phyloP scores from a whole-genome alignment of 768 basidiomycete species.

The Termitomyces sp. region DNA sequence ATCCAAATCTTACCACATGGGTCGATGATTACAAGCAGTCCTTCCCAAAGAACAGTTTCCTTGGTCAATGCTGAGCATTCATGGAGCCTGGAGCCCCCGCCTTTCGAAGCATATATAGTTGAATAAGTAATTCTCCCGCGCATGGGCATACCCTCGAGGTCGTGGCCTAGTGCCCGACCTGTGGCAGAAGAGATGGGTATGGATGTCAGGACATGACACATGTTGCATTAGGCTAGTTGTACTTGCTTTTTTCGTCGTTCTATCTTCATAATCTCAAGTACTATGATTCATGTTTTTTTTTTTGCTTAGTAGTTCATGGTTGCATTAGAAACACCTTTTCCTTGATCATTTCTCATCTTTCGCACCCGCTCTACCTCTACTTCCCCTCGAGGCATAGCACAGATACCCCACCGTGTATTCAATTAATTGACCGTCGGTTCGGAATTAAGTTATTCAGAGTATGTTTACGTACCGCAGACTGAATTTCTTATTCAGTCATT shows the following conservation, averaged over 20 bases:
- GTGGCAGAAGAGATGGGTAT: conserved; percentile 2
- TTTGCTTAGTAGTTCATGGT: conserved; percentile 8
- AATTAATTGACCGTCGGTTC: background rate
- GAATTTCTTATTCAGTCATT: background rate
- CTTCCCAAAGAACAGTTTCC: conserved; percentile 56
- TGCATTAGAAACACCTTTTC: background rate
- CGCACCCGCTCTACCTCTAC: background rate
- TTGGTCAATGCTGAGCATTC: conserved; percentile 28
- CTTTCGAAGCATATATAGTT: background rate
- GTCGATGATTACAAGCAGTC: conserved; percentile 43
- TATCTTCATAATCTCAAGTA: background rate
- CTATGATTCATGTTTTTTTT: background rate
- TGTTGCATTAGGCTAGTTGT: background rate
- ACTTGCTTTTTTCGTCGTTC: background rate
- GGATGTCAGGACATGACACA: background rate
- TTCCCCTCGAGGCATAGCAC: background rate
- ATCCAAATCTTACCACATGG: conserved; percentile 59
- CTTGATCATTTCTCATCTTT: background rate
- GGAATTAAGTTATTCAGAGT: background rate
- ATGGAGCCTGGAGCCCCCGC: conserved; percentile 1
- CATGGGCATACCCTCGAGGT: conserved; percentile 1
- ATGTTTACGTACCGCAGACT: background rate
- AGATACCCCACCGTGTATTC: conserved; percentile 5
- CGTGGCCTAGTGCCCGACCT: conserved; percentile 9
- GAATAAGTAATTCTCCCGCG: background rate